A percentile compares a stretch with the other conserved stretches of the same genome.
phyloP scores from a whole-genome alignment of 2,329 filamentous ascomycete genomes.

The Ophiostoma tasmaniense region DNA sequence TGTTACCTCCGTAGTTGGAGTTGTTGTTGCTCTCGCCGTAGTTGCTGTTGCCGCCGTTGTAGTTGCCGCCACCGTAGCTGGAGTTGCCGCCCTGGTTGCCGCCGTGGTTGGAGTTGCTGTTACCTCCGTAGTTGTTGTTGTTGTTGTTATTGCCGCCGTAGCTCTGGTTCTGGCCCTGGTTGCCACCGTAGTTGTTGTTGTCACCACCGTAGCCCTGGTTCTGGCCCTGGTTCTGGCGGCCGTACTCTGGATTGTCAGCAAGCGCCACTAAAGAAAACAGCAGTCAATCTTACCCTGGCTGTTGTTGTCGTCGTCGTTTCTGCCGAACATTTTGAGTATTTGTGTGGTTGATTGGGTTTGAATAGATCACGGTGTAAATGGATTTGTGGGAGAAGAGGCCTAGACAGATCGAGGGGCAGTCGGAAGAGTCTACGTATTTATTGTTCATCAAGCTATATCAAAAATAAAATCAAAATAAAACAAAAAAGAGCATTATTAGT shows the following conservation, averaged over 20 bases:
- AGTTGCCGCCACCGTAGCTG: background rate
- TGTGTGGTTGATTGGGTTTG: background rate
- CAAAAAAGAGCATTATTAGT: background rate
- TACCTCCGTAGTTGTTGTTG: conserved; percentile 17
- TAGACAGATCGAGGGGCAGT: background rate
- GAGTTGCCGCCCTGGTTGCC: background rate
- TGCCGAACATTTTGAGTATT: background rate
- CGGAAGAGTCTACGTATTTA: background rate
- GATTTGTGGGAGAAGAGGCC: background rate
- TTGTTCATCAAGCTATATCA: background rate
- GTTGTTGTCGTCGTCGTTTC: conserved; percentile 6
- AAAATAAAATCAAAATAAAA: background rate
- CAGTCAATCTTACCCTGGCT: background rate
- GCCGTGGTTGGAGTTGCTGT: conserved; percentile 8
- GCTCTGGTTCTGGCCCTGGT: background rate
- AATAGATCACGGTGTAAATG: background rate
- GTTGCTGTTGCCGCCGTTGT: background rate
- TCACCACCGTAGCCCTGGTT: conserved; percentile 11
- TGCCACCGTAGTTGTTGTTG: conserved; percentile 1
- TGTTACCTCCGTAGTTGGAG: background rate
- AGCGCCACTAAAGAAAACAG: background rate
- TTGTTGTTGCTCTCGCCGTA: conserved; percentile 2
- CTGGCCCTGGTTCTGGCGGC: conserved; percentile 10
- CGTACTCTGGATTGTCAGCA: conserved; percentile 7
- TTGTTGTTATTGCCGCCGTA: background rate